These are phyloP conservation scores for Aspergillus quadricinctus DNA, from an alignment of 2,329 filamentous ascomycete genomes.

Conservation along the genomic window DNA sequence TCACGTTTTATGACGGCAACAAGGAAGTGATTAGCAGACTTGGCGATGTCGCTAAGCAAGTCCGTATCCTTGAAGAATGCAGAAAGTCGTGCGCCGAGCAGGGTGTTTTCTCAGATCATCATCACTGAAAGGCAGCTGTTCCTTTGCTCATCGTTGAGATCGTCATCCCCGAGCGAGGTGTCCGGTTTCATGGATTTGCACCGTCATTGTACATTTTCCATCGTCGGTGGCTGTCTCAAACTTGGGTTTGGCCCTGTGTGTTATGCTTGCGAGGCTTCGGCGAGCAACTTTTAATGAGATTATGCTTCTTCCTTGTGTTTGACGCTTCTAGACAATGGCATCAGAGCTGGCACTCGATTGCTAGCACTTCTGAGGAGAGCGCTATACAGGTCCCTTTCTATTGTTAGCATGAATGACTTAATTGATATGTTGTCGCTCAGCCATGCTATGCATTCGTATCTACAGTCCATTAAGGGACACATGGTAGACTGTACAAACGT, in stretches of 20 bases:
- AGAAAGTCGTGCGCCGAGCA: constrained; percentile 46
- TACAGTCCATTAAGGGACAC: neutral
- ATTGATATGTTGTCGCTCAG: neutral
- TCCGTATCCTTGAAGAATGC: constrained; percentile 71
- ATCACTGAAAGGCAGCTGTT: constrained; percentile 11
- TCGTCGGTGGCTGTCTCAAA: neutral
- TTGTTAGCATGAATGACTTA: neutral
- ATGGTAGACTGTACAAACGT: neutral
- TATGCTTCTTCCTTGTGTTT: neutral
- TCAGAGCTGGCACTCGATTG: neutral
- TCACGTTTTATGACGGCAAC: constrained; percentile 80
- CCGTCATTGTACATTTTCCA: neutral
- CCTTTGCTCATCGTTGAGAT: neutral
- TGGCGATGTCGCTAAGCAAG: constrained; percentile 74
- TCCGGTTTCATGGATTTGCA: neutral
- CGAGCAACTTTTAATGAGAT: neutral
- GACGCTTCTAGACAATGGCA: neutral
- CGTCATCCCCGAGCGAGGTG: neutral
- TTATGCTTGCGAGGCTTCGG: neutral
- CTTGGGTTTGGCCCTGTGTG: neutral
- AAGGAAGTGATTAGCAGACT: constrained; percentile 72
- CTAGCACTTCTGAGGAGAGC: neutral
- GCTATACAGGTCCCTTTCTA: neutral
- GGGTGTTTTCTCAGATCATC: constrained; percentile 31
- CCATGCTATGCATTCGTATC: neutral